Evolutionary conservation across 768 basidiomycete genomes (phyloP).

Genomic region (Lactifluus subvellereus): DNA sequence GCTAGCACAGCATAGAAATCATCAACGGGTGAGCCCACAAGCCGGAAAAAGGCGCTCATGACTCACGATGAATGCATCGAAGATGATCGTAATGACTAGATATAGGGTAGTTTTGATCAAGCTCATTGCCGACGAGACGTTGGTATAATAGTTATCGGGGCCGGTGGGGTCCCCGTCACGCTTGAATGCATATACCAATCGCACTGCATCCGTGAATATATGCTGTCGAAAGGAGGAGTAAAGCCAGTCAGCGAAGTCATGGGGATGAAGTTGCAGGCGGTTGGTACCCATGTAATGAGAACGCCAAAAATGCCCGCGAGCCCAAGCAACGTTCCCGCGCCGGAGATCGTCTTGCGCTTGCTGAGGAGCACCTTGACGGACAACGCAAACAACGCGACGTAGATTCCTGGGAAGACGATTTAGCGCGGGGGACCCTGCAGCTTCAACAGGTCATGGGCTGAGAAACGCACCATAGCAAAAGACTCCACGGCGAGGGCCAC

Average conservation of each 20-base stretch:
- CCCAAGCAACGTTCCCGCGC: constrained; percentile 9
- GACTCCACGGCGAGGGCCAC: constrained; percentile 20
- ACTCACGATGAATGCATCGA: constrained; percentile 30
- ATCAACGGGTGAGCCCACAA: background rate
- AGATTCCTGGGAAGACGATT: constrained; percentile 13
- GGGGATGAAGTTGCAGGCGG: background rate
- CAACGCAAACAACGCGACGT: constrained; percentile 1
- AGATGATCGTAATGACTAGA: constrained; percentile 27
- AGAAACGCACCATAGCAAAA: constrained; percentile 19
- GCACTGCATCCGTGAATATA: constrained; percentile 27
- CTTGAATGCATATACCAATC: constrained; percentile 28
- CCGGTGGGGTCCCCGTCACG: constrained; percentile 15
- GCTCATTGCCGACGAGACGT: constrained; percentile 25
- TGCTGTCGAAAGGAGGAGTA: constrained; percentile 20
- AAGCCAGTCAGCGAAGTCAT: background rate
- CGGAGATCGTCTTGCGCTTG: constrained; percentile 18
- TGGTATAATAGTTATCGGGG: constrained; percentile 25
- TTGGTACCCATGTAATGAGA: constrained; percentile 23
- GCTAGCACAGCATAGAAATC: constrained; percentile 7
- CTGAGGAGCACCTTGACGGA: constrained; percentile 11
- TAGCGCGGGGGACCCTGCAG: background rate
- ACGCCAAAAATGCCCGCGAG: constrained; percentile 10
- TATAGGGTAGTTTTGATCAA: constrained; percentile 28
- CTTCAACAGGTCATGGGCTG: background rate
- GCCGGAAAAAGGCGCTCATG: background rate